Percentiles rank a stretch among this genome's conserved stretches.
Conservation (phyloP, 768 basidiomycete genomes). For the Favolaschia claudopus region DNA sequence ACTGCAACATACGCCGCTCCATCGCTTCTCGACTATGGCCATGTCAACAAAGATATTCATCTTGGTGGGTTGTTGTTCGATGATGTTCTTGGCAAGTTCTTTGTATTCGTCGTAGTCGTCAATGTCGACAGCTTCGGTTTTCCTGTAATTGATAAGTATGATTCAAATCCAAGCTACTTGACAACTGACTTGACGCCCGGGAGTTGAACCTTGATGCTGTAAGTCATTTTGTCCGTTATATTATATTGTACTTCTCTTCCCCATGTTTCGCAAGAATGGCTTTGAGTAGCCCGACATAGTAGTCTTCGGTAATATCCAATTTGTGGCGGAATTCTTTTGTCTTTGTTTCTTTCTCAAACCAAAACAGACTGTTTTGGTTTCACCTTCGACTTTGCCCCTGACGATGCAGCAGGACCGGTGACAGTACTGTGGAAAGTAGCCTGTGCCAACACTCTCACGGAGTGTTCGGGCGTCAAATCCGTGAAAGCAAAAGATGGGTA, state of each 20-base stretch:
- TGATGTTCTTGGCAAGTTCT: background rate
- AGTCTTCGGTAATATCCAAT: background rate
- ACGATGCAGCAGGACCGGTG: too few relatives aligned
- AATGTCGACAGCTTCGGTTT: background rate
- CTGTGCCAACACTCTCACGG: too few relatives aligned
- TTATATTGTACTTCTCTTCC: constrained; percentile 20
- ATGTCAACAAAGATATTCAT: constrained; percentile 5
- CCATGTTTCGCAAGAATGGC: constrained; percentile 18
- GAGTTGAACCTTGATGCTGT: constrained; percentile 14
- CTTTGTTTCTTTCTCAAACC: constrained; percentile 21
- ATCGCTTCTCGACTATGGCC: background rate
- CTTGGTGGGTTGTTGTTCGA: background rate
- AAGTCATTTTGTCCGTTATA: background rate
- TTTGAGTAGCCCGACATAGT: constrained; percentile 11
- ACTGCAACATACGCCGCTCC: background rate
- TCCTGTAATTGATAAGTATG: background rate
- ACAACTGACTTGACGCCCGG: background rate
- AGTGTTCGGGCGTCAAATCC: too few relatives aligned
- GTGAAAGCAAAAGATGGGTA: too few relatives aligned
- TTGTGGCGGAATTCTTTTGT: constrained; percentile 8
- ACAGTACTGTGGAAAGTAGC: too few relatives aligned
- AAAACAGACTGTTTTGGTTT: constrained; percentile 15
- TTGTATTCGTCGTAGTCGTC: background rate
- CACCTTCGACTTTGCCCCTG: background rate
- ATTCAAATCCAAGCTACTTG: background rate